Base-by-base conservation (phyloP, 331 rosid species). In the Erythrophleum ivorense region DNA sequence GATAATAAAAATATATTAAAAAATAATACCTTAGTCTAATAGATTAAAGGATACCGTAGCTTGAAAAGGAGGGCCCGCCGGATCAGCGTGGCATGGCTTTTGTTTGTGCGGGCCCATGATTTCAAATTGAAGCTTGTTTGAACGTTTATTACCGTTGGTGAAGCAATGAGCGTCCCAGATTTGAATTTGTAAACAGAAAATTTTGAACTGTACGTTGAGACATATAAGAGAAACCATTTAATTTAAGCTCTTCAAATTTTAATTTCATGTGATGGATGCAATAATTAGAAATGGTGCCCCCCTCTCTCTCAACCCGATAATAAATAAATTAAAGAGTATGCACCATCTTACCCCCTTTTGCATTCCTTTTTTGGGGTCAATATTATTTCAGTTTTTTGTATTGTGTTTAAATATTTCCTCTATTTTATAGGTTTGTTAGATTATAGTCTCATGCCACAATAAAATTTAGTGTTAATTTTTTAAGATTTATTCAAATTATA, bases 111-210 rank as follows among this genome's bases (percentile, higher is more conserved):
- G 91, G 76, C 77, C 91, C 87, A 50, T 1, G 6, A 55, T 38
- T 88, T 88, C 67, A 81, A 87, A 73, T 66, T 81, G 77, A 40
- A 2, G 78, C 48, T 60, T 5, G 62, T 75, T 59, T 57, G 59
- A 40, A 24, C 67, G 66, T 40, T 81, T 57, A 55, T 29, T 60
- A 67, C 92, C 94, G 92, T 92, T 72, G 75, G 80, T 58, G 10
- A 7, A 2, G 66, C 13, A 80, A 78, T 75, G 0, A 2, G 31
- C 59, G 87, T 71, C 70, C 82, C 64, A 29, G 7, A 85, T 92
- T 81, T 80, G 57, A 87, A 87, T 73, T 60, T 45, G 59, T 45
- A 54, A 71, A 18, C 14, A 4, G 41, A 2, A 71, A 66, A 53
- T 59, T 90, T 84, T 71, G 80, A 82, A 87, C 52, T 62, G 73